Base-by-base conservation (phyloP, 371 early-diverging fungal species). In the Actinomucor elegans region DNA sequence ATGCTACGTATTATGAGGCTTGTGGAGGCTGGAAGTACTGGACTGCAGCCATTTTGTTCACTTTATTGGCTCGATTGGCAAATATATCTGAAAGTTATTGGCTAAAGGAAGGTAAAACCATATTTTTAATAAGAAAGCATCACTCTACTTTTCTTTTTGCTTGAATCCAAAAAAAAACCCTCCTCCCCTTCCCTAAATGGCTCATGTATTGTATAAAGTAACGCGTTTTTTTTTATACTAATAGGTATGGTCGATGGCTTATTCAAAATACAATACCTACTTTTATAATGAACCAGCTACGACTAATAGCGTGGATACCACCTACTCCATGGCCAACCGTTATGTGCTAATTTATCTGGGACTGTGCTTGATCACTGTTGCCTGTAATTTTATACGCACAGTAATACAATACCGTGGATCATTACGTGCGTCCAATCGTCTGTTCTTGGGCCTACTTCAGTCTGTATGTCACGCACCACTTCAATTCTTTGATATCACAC, bases 401-500 rank as follows among this genome's bases (percentile, higher is more conserved):
- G 67, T 81, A 12, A 67, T 81, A 37, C 83, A 85, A 50, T 74
- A 73, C 52, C 69, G 61, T 24, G 88, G 91, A 0, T 78, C 83
- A 0, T 59, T 90, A 20, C 79, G 83, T 9, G 91, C 89, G 2
- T 84, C 87, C 0, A 75, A 77, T 15, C 50, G 61, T 0, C 53
- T 90, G n/a, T 86, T 86, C 51, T 60, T 75, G 50, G 71, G 72
- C 18, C 65, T 88, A 10, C 65, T 91, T 17, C 49, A 69, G 28
- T 60, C 83, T 1, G 80, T 90, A 1, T 75, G 90, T 12, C 84
- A 77, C 38, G 89, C 91, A 0, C 84, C 83, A 17, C 67, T 93
- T 20, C 77, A 87, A 11, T 94, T 96, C 75, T 94, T 94, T 65
- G 94, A 96, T 42, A 81, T 73, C 33, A 96, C 94, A 1, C 90